These are phyloP conservation scores for Lablab purpureus DNA, from an alignment of 306 rosid genomes.

Conservation along the genomic window DNA sequence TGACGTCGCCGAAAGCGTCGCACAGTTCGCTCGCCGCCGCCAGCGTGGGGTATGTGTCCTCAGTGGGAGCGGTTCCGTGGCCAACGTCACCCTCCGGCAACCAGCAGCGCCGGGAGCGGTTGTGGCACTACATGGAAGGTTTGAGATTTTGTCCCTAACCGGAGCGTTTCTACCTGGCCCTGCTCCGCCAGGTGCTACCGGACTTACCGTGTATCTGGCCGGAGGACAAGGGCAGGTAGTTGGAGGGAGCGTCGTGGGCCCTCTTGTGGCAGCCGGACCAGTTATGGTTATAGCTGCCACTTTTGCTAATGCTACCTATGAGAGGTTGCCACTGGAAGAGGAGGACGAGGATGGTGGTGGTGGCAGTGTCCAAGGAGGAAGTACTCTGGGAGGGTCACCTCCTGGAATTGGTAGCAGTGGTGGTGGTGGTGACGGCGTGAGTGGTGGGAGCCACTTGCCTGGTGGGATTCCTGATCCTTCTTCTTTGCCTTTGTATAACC, in stretches of 20 bases:
- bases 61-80: conserved; percentile 87
- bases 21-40: conserved; percentile 76
- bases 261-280: conserved; percentile 88
- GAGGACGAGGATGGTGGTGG: conserved; percentile 59
- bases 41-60: conserved; percentile 94
- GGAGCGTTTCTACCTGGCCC: conserved; percentile 92
- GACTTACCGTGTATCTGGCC: conserved; percentile 83
- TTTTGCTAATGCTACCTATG: conserved; percentile 92
- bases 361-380: conserved; percentile 47
- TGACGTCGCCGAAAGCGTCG: conserved; percentile 79
- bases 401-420: conserved; percentile 55
- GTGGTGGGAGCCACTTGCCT: conserved; percentile 43
- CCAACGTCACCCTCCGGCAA: conserved; percentile 87
- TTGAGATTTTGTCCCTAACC: conserved; percentile 78
- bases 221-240: conserved; percentile 92
- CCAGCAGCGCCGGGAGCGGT: conserved; percentile 80
- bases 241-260: conserved; percentile 90
- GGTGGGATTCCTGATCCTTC: conserved; percentile 72
- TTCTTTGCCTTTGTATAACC: conserved; percentile 66
- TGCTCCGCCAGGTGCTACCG: conserved; percentile 81
- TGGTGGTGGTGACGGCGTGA: conserved; percentile 29
- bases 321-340: conserved; percentile 87
- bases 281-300: conserved; percentile 93
- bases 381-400: conserved; percentile 54
- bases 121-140: conserved; percentile 88